phyloP scores from a whole-genome alignment of 2,329 filamentous ascomycete species.

The Penicillium brevicompactum region DNA sequence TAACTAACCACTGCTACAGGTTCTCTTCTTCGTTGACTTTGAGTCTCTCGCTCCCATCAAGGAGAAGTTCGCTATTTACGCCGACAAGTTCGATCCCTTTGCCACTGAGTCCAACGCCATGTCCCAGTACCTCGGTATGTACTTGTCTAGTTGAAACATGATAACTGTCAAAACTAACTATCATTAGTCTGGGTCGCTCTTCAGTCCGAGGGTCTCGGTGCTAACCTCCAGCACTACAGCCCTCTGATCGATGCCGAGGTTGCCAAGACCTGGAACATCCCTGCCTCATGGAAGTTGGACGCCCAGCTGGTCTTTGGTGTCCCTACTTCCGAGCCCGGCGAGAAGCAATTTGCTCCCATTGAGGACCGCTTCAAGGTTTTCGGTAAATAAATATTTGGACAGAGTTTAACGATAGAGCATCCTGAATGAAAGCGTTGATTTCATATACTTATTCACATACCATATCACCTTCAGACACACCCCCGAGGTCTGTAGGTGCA shows the following conservation, averaged over 20 bases:
- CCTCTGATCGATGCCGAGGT: slow-evolving; percentile 77
- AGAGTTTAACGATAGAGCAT: slow-evolving; percentile 1
- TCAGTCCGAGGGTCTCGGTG: slow-evolving; percentile 78
- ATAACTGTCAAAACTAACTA: slow-evolving; percentile 4
- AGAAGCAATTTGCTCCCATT: slow-evolving; percentile 34
- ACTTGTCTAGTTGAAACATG: not conserved
- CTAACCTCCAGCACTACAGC: slow-evolving; percentile 92
- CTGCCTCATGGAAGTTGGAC: slow-evolving; percentile 72
- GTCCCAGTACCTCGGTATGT: slow-evolving; percentile 65
- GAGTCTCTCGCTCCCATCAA: slow-evolving; percentile 63
- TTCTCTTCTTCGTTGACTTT: slow-evolving; percentile 84
- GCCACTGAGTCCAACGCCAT: slow-evolving; percentile 75
- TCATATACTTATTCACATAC: not conserved
- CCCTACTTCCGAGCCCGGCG: slow-evolving; percentile 23
- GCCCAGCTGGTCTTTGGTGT: slow-evolving; percentile 81
- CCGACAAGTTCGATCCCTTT: slow-evolving; percentile 79
- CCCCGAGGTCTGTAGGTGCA: no score
- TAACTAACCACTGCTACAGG: slow-evolving; percentile 22
- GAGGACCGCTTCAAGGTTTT: slow-evolving; percentile 39
- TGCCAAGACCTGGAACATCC: slow-evolving; percentile 67
- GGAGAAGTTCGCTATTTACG: slow-evolving; percentile 67
- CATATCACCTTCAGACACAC: no score
- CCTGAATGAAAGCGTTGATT: slow-evolving; percentile 3
- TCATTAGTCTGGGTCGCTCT: slow-evolving; percentile 70
- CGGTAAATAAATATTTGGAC: slow-evolving; percentile 27